Base-by-base conservation (phyloP, 2,329 filamentous ascomycete genomes). In the Diatrype stigma region DNA sequence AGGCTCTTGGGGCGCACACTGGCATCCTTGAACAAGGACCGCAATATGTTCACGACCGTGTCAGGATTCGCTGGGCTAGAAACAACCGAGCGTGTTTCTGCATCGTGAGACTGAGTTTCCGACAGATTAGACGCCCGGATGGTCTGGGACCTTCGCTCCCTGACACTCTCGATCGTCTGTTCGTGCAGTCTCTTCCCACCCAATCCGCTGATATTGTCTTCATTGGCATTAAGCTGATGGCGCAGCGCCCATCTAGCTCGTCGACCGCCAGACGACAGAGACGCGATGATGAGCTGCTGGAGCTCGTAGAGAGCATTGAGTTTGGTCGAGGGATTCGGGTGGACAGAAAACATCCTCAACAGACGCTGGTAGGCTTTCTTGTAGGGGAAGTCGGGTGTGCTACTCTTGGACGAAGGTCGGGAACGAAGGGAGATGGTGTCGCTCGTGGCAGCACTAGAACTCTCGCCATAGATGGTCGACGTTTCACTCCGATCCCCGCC, bases 291-390 rank as follows among this genome's bases (percentile, higher is more conserved):
- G 44, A 99, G 78, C 40, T 87, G 83, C 63, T 95, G 86, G 5
- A 99, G 77, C 66, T 96, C 90, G 54, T 87, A 85, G 4, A 97
- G 75, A 0, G 89, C 87, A 57, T 87, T 86, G 12, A 99, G 79
- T 69, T 99, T 99, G 21, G 83, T 80, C 59, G 88, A 88, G 0
- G 94, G 94, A 63, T 94, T 96, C 0, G 90, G 89, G 58, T 95
- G 89, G 3, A 92, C 89, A 40, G 89, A 90, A 60, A 99, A 96
- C 73, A 90, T 91, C 56, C 84, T 85, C 30, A 97, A 76, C 1
- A 97, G 76, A 12, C 86, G 84, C 57, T 84, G 79, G 64, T 96
- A 96, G 1, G 91, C 88, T 58, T 84, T 82, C 47, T 83, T 83
- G 64, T 93, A 96, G 0, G 89, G 89, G 60, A 96, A 96, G 37